Percentiles rank a stretch among this genome's conserved stretches.
Evolutionary conservation across 2,329 filamentous ascomycete species (phyloP).

Genomic region (Diaporthe capsici): DNA sequence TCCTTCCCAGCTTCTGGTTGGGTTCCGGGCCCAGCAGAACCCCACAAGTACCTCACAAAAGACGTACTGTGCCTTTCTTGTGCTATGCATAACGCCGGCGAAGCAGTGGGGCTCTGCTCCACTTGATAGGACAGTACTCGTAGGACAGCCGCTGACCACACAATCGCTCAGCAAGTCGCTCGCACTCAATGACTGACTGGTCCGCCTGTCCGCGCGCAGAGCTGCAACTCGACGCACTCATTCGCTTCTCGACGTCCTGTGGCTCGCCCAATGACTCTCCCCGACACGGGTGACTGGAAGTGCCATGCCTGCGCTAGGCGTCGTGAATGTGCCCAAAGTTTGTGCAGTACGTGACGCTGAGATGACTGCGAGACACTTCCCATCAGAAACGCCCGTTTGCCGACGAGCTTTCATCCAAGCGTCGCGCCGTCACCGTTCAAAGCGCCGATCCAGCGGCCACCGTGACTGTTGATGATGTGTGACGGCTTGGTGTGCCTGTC

Average conservation of each 20-base stretch:
- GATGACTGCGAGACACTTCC: conserved; percentile 17
- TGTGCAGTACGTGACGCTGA: conserved; percentile 35
- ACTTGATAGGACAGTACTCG: conserved; percentile 43
- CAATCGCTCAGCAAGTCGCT: conserved; percentile 38
- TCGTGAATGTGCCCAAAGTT: conserved; percentile 29
- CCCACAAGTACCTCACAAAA: conserved; percentile 36
- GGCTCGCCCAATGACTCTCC: conserved; percentile 33
- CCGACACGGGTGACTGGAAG: conserved; percentile 27
- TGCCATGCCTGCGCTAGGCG: conserved; percentile 35
- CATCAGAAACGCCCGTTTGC: conserved; percentile 22
- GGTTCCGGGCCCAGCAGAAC: conserved; percentile 18
- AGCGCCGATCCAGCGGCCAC: neutral
- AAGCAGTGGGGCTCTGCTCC: conserved; percentile 35
- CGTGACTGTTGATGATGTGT: conserved; percentile 13
- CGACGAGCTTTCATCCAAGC: conserved; percentile 31
- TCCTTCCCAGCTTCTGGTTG: conserved; percentile 39
- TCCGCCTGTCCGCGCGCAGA: conserved; percentile 17
- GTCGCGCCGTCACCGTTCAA: conserved; percentile 33
- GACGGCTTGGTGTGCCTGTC: neutral
- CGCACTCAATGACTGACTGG: conserved; percentile 30
- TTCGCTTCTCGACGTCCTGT: conserved; percentile 39
- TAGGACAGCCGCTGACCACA: conserved; percentile 43
- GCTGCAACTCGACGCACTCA: conserved; percentile 31
- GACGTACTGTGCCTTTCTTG: conserved; percentile 31
- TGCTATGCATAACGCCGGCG: conserved; percentile 43